Evolutionary conservation across 306 rosid genomes (phyloP).

Genomic region (Prunus persica): DNA sequence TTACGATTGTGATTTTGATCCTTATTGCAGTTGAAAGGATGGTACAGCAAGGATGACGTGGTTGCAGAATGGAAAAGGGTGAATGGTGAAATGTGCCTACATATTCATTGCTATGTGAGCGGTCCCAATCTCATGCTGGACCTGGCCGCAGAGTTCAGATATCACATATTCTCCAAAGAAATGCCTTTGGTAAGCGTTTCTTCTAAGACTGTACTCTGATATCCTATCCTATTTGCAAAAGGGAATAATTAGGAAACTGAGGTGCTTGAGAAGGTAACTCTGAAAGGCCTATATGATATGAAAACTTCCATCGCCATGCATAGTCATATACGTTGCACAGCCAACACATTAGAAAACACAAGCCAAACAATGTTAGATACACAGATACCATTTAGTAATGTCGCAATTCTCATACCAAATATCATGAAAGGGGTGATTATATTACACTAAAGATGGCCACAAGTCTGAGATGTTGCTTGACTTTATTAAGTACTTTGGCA

Average conservation of each 20-base stretch:
- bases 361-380: too few species aligned
- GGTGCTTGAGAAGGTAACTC: too few species aligned
- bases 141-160: constrained; percentile 82
- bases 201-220: not conserved
- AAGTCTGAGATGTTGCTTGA: not conserved
- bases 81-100: constrained; percentile 79
- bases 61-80: constrained; percentile 99
- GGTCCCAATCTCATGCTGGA: constrained; percentile 78
- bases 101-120: constrained; percentile 92
- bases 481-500: too few species aligned
- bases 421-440: too few species aligned
- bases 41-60: constrained; percentile 94
- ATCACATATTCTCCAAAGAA: constrained; percentile 95
- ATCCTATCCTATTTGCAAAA: not conserved
- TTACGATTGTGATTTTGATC: not conserved
- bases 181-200: constrained; percentile 73
- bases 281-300: not conserved
- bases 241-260: not conserved
- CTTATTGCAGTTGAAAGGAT: constrained; percentile 73
- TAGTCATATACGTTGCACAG: not conserved
- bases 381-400: too few species aligned
- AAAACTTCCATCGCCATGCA: not conserved
- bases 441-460: not conserved
- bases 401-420: too few species aligned
- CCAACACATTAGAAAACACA: too few species aligned